These are phyloP conservation scores for Quercus cerris DNA, from an alignment of 306 rosid genomes.

Conservation along the genomic window DNA sequence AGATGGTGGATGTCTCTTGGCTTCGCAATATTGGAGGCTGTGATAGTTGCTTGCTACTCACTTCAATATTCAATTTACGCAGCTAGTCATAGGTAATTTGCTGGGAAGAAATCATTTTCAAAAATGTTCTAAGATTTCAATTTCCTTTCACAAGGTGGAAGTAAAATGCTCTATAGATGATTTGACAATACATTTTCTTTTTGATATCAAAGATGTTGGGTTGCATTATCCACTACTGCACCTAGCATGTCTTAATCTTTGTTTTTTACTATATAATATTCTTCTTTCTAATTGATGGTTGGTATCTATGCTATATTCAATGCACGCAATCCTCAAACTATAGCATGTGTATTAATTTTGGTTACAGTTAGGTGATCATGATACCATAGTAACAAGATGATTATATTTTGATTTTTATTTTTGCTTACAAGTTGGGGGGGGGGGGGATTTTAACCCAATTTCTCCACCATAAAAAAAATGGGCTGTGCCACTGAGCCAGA, in stretches of 20 bases:
- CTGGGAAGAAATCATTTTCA: background rate
- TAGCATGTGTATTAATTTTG: constrained; percentile 5
- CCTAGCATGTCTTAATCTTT: constrained; percentile 7
- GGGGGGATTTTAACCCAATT: no score
- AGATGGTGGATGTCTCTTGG: constrained; percentile 99
- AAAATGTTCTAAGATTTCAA: constrained; percentile 2
- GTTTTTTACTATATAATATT: constrained; percentile 10
- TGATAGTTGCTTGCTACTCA: constrained; percentile 80
- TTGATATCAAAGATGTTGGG: background rate
- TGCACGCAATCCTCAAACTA: constrained; percentile 4
- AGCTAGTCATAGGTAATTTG: constrained; percentile 68
- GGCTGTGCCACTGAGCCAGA: no score
- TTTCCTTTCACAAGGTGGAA: constrained; percentile 10
- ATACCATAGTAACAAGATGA: background rate
- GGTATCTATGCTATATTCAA: background rate
- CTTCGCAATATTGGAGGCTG: constrained; percentile 86
- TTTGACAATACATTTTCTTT: constrained; percentile 3
- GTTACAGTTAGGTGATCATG: background rate
- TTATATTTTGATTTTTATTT: no score
- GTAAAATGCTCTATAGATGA: constrained; percentile 4
- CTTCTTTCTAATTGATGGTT: background rate
- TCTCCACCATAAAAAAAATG: no score
- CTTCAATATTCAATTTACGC: constrained; percentile 90
- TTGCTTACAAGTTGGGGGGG: no score
- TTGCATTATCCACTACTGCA: constrained; percentile 13